A percentile compares a stretch with the other conserved stretches of the same genome.
These are phyloP conservation scores for Podospora bellae-mahoneyi DNA, from an alignment of 495 filamentous ascomycete species.

Conservation along the genomic window DNA sequence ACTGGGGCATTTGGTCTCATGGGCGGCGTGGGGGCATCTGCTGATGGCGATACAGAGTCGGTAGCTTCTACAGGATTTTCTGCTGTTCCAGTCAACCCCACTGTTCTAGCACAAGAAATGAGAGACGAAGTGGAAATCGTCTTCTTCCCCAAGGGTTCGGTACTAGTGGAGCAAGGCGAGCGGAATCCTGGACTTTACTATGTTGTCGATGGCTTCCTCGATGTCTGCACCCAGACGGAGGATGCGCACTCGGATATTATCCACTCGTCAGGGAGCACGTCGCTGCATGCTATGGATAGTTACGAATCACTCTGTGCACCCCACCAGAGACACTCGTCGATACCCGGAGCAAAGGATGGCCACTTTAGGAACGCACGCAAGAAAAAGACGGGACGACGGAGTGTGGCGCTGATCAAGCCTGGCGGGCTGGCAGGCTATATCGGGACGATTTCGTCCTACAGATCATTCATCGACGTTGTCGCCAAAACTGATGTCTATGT, in stretches of 20 bases:
- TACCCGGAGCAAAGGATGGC: slow-evolving; percentile 11
- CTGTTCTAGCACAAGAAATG: slow-evolving; percentile 66
- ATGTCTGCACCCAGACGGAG: slow-evolving; percentile 63
- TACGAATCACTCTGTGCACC: slow-evolving; percentile 30
- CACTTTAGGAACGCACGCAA: slow-evolving; percentile 23
- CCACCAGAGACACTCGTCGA: slow-evolving; percentile 22
- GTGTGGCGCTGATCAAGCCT: slow-evolving; percentile 89
- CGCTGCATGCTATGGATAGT: slow-evolving; percentile 35
- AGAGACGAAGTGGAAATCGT: slow-evolving; percentile 95
- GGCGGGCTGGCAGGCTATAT: slow-evolving; percentile 93
- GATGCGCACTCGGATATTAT: slow-evolving; percentile 37
- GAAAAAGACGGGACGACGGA: slow-evolving; percentile 43
- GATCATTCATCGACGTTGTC: slow-evolving; percentile 93
- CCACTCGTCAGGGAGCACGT: slow-evolving; percentile 33
- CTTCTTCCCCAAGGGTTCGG: slow-evolving; percentile 89
- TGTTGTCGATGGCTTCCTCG: slow-evolving; percentile 94
- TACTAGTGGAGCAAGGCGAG: slow-evolving; percentile 96
- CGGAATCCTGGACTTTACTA: slow-evolving; percentile 95
- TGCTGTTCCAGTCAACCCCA: slow-evolving; percentile 40
- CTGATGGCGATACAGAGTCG: slow-evolving; percentile 84
- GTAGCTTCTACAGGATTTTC: slow-evolving; percentile 60
- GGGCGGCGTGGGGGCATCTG: slow-evolving; percentile 78
- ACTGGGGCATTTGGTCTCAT: slow-evolving; percentile 93
- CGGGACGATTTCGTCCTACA: slow-evolving; percentile 86
- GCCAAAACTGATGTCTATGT: slow-evolving; percentile 99